A percentile compares a stretch with the other conserved stretches of the same genome.
Conservation (phyloP, 495 filamentous ascomycete species). For the Schizothecium vesticola region DNA sequence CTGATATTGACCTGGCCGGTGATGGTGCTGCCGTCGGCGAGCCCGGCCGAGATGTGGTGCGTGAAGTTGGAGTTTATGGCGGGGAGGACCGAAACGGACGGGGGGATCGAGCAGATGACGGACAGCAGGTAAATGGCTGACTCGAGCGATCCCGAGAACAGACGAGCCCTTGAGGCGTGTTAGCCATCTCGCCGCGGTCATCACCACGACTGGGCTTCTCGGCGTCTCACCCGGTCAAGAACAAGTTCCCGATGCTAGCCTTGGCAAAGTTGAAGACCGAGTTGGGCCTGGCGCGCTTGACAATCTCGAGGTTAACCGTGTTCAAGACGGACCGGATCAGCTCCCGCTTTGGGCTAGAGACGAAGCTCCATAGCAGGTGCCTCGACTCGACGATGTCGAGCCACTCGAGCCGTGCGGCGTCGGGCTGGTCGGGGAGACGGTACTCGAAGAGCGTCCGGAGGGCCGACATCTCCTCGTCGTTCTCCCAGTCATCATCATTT, state of each 20-base stretch:
- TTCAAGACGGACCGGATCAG: conserved; percentile 89
- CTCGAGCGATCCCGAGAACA: conserved; percentile 78
- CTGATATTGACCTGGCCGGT: conserved; percentile 89
- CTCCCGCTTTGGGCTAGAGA: conserved; percentile 81
- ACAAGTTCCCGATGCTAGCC: conserved; percentile 90
- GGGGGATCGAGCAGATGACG: conserved; percentile 73
- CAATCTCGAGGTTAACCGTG: conserved; percentile 79
- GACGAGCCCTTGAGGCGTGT: conserved; percentile 49
- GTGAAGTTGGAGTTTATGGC: conserved; percentile 92
- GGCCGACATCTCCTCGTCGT: conserved; percentile 59
- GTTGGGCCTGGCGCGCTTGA: conserved; percentile 73
- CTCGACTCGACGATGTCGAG: conserved; percentile 81
- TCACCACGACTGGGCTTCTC: neutral
- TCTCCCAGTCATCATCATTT: conserved; percentile 38
- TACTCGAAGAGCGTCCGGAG: conserved; percentile 83
- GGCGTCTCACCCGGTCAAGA: conserved; percentile 59
- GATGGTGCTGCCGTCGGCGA: conserved; percentile 72
- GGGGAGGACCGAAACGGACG: conserved; percentile 71
- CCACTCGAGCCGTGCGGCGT: conserved; percentile 64
- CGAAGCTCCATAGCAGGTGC: conserved; percentile 65
- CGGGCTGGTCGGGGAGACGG: conserved; percentile 57
- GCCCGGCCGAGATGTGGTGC: conserved; percentile 82
- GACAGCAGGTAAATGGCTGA: conserved; percentile 76
- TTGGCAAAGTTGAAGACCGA: conserved; percentile 82
- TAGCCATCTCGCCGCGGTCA: neutral